Evolutionary conservation across 208 protist genomes (phyloP), one percentile per base, ranked within the genome.

Genomic region (Novymonas esmeraldas): DNA sequence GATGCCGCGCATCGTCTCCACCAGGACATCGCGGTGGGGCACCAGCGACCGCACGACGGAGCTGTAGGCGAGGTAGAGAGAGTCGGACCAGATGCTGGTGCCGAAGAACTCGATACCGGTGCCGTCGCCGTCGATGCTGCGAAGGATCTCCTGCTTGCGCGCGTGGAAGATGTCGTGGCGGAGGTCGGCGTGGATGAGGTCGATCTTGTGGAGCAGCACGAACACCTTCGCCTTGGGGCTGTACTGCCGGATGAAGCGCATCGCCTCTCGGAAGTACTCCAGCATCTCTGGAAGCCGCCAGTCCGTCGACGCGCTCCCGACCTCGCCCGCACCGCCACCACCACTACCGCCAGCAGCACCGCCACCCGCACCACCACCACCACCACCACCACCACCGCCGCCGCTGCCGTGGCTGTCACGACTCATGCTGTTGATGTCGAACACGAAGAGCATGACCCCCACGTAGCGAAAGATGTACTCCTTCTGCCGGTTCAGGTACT

Each of bases 381-480:
- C 64, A 69, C n/a, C 39, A 28, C 31, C 71, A 39, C 22, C 57
- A 44, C 41, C 42, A 6, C 18, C 34, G 44, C 58, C 64, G 24
- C 14, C 20, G 2, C 33, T 56, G 44, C 65, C 67, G 36, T 66
- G 44, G 60, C 70, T 76, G 29, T 89, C 85, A 28, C 81, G 73
- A 73, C 88, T 91, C 86, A 96, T 93, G 77, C 88, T 96, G 69
- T 89, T 98, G 56, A 99, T 93, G 74, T 99, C 98, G 73, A 99
- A 99, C 13, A 99, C 98, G 82, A 99, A 99, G n/a, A 99, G 98
- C 70, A 99, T 89, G 0, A 99, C 97, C 20, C 94, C 97, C 3
- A 99, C 98, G 78, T 98, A 98, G 36, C 95, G 79, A 76, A 99
- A 99, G 33, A 99, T 99, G 83, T 99, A 98, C 78, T 99, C 98